phyloP scores from a whole-genome alignment of 225 moss, liverwort and hornwort genomes.

The Polytrichum formosum region DNA sequence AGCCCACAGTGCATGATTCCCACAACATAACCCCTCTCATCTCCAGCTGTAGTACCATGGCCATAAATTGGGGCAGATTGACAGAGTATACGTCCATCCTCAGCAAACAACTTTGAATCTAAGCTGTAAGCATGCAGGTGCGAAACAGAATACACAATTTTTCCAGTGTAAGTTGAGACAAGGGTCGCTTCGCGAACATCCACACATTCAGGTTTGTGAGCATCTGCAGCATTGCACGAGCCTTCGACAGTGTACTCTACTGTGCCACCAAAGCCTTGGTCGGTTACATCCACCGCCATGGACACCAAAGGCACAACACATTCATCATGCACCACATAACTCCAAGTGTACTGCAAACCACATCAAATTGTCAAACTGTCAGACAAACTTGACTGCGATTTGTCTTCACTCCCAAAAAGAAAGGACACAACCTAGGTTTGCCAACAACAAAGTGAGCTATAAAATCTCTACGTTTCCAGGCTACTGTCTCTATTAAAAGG shows the following conservation, averaged over 20 bases:
- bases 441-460: too few species aligned
- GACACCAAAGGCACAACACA: constrained; percentile 27
- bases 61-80: constrained; percentile 47
- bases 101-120: constrained; percentile 34
- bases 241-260: constrained; percentile 36
- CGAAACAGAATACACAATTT: constrained; percentile 28
- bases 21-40: constrained; percentile 46
- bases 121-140: constrained; percentile 44
- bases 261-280: not conserved
- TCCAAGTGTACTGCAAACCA: constrained; percentile 42
- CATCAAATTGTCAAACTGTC: not conserved
- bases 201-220: constrained; percentile 35
- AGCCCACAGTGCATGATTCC: constrained; percentile 33
- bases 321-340: constrained; percentile 17
- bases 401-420: too few species aligned
- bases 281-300: constrained; percentile 10
- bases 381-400: too few species aligned
- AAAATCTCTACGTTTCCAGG: too few species aligned
- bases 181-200: constrained; percentile 9
- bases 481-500: too few species aligned
- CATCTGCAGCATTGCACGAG: constrained; percentile 19
- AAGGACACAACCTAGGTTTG: too few species aligned
- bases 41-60: constrained; percentile 32
- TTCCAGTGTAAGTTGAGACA: constrained; percentile 6
- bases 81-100: constrained; percentile 49